Conservation (phyloP, 108 stramenopile genomes). For the Cyclotella baltica region DNA sequence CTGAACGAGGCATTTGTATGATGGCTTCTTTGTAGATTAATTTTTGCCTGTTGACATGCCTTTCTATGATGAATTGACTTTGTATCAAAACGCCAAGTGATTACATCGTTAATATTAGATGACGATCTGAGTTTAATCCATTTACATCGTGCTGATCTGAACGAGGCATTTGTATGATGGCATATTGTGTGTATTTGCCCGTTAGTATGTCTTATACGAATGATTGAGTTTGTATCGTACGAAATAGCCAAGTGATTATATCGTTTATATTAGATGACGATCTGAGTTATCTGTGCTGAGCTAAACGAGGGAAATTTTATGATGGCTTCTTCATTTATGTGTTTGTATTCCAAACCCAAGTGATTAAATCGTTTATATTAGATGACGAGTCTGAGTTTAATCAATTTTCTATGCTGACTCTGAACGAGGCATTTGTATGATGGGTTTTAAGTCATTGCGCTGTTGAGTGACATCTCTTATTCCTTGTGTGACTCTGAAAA, state of each 20-base stretch:
- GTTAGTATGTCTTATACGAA: too few relatives aligned
- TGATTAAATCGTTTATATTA: conserved; percentile 19
- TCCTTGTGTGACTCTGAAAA: background rate
- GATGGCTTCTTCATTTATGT: too few relatives aligned
- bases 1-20: conserved; percentile 30
- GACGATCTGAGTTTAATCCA: conserved; percentile 13
- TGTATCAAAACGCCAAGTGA: too few relatives aligned
- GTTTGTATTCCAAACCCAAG: background rate
- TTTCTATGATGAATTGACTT: background rate
- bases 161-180: conserved; percentile 33
- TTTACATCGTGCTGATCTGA: conserved; percentile 14
- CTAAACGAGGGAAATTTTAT: conserved; percentile 25
- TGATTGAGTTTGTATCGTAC: too few relatives aligned
- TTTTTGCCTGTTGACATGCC: too few relatives aligned
- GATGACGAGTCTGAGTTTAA: conserved; percentile 23
- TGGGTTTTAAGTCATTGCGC: background rate
- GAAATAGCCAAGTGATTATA: conserved; percentile 15
- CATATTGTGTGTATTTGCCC: too few relatives aligned
- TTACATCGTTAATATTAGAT: conserved; percentile 22
- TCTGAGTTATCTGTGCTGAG: conserved; percentile 13
- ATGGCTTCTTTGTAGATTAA: too few relatives aligned
- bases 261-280: conserved; percentile 28
- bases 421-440: conserved; percentile 32
- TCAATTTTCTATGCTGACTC: conserved; percentile 7
- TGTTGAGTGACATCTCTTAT: background rate